Conservation (phyloP, 805 yeast genomes). For the Sugiyamaella chiloensis region DNA sequence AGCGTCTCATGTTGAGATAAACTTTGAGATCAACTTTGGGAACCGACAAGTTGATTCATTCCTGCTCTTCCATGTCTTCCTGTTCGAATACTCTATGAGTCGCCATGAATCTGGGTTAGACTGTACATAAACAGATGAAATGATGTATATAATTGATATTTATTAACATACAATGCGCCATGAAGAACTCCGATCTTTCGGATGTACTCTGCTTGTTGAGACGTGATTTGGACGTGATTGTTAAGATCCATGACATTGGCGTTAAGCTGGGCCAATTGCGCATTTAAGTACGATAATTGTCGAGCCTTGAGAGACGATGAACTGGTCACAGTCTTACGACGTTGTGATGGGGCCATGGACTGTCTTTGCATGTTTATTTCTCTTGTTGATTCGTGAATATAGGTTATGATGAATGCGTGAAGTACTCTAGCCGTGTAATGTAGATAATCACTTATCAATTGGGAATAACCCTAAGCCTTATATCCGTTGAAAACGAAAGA, state of each 20-base stretch:
- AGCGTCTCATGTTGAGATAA: conserved; percentile 9
- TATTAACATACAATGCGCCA: conserved; percentile 44
- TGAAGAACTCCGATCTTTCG: conserved; percentile 55
- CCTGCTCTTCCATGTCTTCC: conserved; percentile 25
- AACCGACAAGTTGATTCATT: too few species aligned
- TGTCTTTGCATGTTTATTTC: conserved; percentile 15
- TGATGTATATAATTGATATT: neutral
- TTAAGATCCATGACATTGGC: conserved; percentile 54
- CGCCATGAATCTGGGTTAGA: conserved; percentile 35
- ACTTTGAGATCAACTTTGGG: too few species aligned
- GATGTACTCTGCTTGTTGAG: conserved; percentile 51
- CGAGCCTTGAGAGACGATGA: conserved; percentile 29
- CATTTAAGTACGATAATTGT: conserved; percentile 49
- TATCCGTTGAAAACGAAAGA: too few species aligned
- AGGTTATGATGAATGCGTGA: too few species aligned
- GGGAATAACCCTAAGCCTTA: too few species aligned
- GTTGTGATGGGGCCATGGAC: conserved; percentile 12
- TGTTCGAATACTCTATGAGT: conserved; percentile 33
- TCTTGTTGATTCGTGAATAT: too few species aligned
- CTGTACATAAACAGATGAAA: too few species aligned
- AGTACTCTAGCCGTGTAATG: too few species aligned
- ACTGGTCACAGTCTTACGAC: conserved; percentile 11
- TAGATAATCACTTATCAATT: too few species aligned
- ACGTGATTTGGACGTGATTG: conserved; percentile 47
- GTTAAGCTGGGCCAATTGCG: conserved; percentile 54